Evolutionary conservation across 495 filamentous ascomycete genomes (phyloP).

Genomic region (Friedmanniomyces endolithicus): DNA sequence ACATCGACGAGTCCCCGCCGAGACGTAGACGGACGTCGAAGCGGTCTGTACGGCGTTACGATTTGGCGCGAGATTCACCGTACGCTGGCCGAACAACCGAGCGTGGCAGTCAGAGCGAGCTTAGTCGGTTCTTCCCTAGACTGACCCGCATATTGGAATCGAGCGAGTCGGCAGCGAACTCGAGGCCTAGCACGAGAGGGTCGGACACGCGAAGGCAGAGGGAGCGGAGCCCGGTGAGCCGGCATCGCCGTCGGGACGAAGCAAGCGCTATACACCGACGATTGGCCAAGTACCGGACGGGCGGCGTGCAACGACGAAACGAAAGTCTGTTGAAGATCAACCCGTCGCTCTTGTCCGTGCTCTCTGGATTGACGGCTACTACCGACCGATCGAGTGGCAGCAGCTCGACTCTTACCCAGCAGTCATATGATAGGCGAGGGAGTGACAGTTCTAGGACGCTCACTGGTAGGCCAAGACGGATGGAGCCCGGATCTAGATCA

Average conservation of each 20-base stretch:
- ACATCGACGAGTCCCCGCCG: slow-evolving; percentile 17
- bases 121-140: slow-evolving; percentile 22
- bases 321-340: slow-evolving; percentile 20
- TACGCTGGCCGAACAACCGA: background rate
- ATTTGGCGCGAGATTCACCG: background rate
- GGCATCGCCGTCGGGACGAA: slow-evolving; percentile 2
- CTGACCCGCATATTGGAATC: slow-evolving; percentile 28
- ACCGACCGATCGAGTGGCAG: slow-evolving; percentile 29
- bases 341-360: slow-evolving; percentile 28
- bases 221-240: slow-evolving; percentile 1
- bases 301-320: slow-evolving; percentile 18
- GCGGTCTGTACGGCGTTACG: background rate
- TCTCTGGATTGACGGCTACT: slow-evolving; percentile 24
- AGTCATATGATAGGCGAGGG: slow-evolving; percentile 23
- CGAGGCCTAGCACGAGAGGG: slow-evolving; percentile 18
- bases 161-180: slow-evolving; percentile 15
- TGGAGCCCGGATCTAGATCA: background rate
- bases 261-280: slow-evolving; percentile 12
- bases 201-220: slow-evolving; percentile 7
- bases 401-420: slow-evolving; percentile 30
- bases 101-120: background rate
- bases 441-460: slow-evolving; percentile 5
- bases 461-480: background rate
- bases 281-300: slow-evolving; percentile 11
- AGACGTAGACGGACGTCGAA: slow-evolving; percentile 5